Conservation (phyloP, 306 rosid genomes). For the Alnus glutinosa region DNA sequence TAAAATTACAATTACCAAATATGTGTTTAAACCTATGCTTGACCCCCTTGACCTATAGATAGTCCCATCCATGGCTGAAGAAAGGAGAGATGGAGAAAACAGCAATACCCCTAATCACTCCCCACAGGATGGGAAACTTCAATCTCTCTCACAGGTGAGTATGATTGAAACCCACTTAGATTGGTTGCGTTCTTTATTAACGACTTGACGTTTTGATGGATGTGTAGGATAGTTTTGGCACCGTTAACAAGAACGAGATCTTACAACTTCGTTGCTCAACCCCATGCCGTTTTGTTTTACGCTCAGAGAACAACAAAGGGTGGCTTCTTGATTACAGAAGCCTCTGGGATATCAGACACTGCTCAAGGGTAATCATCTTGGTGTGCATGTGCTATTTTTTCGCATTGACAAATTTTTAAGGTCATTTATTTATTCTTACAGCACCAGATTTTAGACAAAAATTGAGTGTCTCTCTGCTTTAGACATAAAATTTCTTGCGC, state of each 20-base stretch:
- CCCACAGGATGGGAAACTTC: constrained; percentile 67
- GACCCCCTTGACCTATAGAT: no score
- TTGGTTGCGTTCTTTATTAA: background rate
- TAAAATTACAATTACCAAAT: no score
- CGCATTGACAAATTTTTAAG: no score
- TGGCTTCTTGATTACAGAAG: constrained; percentile 51
- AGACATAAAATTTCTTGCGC: no score
- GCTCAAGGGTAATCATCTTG: constrained; percentile 44
- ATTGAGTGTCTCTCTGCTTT: no score
- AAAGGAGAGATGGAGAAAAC: background rate
- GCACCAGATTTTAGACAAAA: no score
- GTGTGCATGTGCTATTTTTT: background rate
- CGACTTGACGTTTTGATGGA: background rate
- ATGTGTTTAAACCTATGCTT: no score
- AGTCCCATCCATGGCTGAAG: background rate
- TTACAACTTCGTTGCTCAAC: constrained; percentile 45
- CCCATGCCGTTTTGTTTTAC: constrained; percentile 49
- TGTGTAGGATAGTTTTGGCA: constrained; percentile 40
- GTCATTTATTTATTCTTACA: no score
- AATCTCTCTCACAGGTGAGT: constrained; percentile 74
- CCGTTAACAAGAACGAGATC: constrained; percentile 49
- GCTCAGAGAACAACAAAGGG: constrained; percentile 50
- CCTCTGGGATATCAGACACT: constrained; percentile 48
- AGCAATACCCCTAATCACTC: constrained; percentile 51
- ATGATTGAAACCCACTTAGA: background rate